Evolutionary conservation across 768 basidiomycete species (phyloP), one percentile per base, ranked within the genome.

Genomic region (Strobilomyces echinocephalus): DNA sequence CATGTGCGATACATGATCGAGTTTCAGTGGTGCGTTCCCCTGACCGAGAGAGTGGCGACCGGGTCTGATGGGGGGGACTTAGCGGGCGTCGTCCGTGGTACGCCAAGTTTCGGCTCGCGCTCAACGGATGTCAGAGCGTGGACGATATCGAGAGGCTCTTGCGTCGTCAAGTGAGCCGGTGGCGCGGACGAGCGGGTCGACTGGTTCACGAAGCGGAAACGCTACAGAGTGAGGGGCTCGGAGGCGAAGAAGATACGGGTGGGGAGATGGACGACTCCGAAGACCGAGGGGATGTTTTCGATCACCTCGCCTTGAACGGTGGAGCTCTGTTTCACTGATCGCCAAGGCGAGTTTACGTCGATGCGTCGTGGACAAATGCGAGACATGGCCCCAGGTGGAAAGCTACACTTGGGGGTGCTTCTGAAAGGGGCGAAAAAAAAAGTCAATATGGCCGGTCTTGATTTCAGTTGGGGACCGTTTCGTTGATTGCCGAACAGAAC

Each of bases 1-100:
- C 88, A 91, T 62, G 72, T 91, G 53, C 74, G 80, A 43, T 82
- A 84, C 67, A 81, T 89, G 51, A 65, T 89, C 50, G 81, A 81
- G 63, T 81, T 81, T 62, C 83, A 87, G 67, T 85, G 82, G 87
- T 85, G 53, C 53, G 79, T 64, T 11, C 9, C 18, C 14, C n/a
- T 4, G 3, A 5, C 16, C 18, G 31, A 20, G 46, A 20, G 46
- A 12, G 14, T 20, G 46, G 20, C 30, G 30, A 4, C 14, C 3
- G 16, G 26, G 40, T 4, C 12, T 16, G 11, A 14, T 44, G 36
- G 34, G 30, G 14, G 21, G 5, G 24, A 28, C 7, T 8, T 26
- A 58, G 83, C 53, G 69, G 65, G 50, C 76, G 82, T 50, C 74
- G 75, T 30, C 71, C 79, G 30, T 84, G 83, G 83, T 82, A 77